Evolutionary conservation across 225 moss, liverwort and hornwort genomes (phyloP), one percentile per base, ranked within the genome.

Genomic region (Physcomitrium patens): DNA sequence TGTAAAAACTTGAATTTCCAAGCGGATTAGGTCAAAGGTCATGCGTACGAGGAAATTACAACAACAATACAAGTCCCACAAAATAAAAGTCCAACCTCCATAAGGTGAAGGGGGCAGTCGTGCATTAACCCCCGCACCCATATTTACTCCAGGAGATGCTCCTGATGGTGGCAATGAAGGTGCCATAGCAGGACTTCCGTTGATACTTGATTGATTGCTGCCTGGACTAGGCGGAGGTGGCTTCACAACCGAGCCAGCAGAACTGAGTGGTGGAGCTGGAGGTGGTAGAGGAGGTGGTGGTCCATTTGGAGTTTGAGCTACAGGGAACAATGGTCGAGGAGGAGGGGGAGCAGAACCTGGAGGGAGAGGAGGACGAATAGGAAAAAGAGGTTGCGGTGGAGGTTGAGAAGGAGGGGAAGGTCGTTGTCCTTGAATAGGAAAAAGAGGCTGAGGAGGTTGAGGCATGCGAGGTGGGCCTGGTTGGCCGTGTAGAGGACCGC

Each of bases 401-500:
- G 91, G 94, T 66, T 90, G 91, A 46, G 86, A 84, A 64, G 90
- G 68, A 64, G 91, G 80, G 6, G 89, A 71, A 31, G 87, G 78
- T 28, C 85, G 79, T 56, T 82, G 78, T 12, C 85, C 77, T 71
- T 90, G 92, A 12, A 97, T 92, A 10, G 96, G 96, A 64, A 96
- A 96, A 15, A 97, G 83, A 60, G 94, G 94, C 65, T 87, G 92
- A 48, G 92, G 85, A 75, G 87, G 86, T 69, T 84, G 93, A 19
- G 89, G 83, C 78, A 87, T 82, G 73, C 81, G 87, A 70, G 89
- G 87, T 67, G 82, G 80, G 60, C 82, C 81, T 63, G 76, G 73
- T 73, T 88, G 88, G 24, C 88, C 88, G 73, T 78, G 80, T 19
- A 78, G 74, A 56, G 78, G 77, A 17, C 82, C 77, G 11, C 22